Evolutionary conservation across 225 moss, liverwort and hornwort species (phyloP), one percentile per base, ranked within the genome.

Genomic region (Marchantia paleacea): DNA sequence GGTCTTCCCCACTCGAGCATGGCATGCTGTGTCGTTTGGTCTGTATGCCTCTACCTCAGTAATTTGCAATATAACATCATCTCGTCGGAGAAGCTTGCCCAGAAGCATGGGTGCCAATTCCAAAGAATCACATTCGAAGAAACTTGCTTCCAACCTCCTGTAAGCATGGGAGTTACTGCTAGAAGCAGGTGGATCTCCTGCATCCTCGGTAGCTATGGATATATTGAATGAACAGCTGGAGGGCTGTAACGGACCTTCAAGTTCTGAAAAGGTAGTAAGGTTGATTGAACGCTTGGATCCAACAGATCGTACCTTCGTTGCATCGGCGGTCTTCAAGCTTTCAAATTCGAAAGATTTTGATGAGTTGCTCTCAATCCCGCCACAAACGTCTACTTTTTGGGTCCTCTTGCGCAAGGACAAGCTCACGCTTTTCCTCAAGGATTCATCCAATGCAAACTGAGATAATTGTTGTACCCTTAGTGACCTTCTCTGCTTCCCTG

Each of bases 31-130:
- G 77, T 97, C 97, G 67, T 90, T 90, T 24, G 78, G 84, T 73
- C 94, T 90, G 84, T 99, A 99, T 2, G 97, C 97, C 83, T 99
- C 97, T 28, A 94, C 97, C 93, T 99, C 97, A 4, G 97, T 99
- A 68, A 99, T 95, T 85, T 84, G 90, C 75, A 99, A 66, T 28
- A 95, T 80, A 25, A 99, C 93, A 83, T 99, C 93, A 52, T 91
- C 90, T 81, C 87, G 92, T 18, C 95, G 89, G 76, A 99, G 81
- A 12, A 92, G 86, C 85, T 99, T 99, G 77, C 95, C 95, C 2
- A 99, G 81, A 75, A 99, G 97, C 77, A 90, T 91, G 80, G 95
- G 97, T 50, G 97, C 97, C 80, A 99, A 82, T 58, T 95, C 95
- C 86, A 99, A 66, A 53, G 95, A 92, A 85, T 95, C 97, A 60